Conservation (phyloP, 2,329 filamentous ascomycete genomes). For the Colletotrichum gigasporum region DNA sequence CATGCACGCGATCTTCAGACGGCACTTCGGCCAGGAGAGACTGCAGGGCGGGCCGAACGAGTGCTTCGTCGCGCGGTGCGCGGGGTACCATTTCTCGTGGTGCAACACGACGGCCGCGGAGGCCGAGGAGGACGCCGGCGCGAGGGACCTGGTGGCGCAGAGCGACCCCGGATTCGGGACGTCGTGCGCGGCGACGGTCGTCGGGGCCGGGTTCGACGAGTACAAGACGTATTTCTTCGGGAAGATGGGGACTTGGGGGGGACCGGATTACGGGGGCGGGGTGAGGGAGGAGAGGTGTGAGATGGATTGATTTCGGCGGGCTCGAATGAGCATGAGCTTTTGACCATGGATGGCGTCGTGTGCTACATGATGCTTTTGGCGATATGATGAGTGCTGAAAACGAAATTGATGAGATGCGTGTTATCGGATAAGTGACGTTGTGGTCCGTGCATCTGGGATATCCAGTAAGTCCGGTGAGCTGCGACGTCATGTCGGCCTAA, state of each 20-base stretch:
- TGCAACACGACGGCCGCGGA: background rate
- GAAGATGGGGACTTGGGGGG: background rate
- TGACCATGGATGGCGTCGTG: no score
- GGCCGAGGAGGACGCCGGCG: background rate
- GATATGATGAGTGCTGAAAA: no score
- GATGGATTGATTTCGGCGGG: no score
- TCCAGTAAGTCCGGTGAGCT: no score
- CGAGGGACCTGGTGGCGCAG: background rate
- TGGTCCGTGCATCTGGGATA: no score
- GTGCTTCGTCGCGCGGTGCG: conserved; percentile 5
- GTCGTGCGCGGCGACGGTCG: background rate
- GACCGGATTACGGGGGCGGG: background rate
- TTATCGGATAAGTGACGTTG: no score
- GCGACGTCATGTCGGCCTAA: no score
- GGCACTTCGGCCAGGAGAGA: background rate
- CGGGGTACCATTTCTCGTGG: background rate
- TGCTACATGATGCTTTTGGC: no score
- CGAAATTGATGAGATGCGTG: no score
- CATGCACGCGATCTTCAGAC: background rate
- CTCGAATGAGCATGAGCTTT: no score
- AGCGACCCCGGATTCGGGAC: background rate
- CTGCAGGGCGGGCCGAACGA: background rate
- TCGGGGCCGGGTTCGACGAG: background rate
- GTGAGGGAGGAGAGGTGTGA: no score
- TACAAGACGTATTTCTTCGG: background rate